These are phyloP conservation scores for Phyllosticta ampelicida DNA, from an alignment of 2,329 filamentous ascomycete genomes.

Conservation along the genomic window DNA sequence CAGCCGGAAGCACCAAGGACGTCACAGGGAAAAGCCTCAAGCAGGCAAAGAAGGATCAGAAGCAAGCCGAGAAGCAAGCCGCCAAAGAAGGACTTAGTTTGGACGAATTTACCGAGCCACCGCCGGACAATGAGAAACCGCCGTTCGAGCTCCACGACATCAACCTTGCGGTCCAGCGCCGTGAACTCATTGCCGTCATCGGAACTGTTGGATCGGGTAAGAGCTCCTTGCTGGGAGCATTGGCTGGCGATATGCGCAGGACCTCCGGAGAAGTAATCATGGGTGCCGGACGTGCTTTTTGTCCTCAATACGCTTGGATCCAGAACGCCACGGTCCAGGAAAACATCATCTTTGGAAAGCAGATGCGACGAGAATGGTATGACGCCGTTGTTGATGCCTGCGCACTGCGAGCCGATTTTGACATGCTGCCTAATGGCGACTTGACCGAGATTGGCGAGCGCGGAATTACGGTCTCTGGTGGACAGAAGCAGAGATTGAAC, in stretches of 20 bases:
- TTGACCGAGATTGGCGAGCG: conserved; percentile 88
- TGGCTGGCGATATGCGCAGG: conserved; percentile 90
- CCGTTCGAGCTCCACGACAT: conserved; percentile 65
- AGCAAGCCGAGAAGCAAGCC: conserved; percentile 29
- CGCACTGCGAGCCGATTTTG: conserved; percentile 72
- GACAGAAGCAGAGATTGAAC: conserved; percentile 90
- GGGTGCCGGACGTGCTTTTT: conserved; percentile 76
- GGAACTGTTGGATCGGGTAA: conserved; percentile 86
- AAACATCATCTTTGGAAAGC: conserved; percentile 86
- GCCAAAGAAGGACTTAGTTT: conserved; percentile 38
- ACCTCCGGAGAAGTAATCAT: conserved; percentile 63
- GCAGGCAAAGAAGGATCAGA: conserved; percentile 16
- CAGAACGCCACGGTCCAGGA: conserved; percentile 80
- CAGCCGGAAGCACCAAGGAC: conserved; percentile 36
- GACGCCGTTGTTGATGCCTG: conserved; percentile 75
- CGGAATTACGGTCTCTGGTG: conserved; percentile 89
- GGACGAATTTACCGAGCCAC: conserved; percentile 21
- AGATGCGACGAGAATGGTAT: conserved; percentile 64
- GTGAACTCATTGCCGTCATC: conserved; percentile 77
- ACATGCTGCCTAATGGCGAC: conserved; percentile 87
- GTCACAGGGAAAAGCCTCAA: conserved; percentile 21
- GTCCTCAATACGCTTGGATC: conserved; percentile 96
- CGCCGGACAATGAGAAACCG: conserved; percentile 34
- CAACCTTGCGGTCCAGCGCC: conserved; percentile 56
- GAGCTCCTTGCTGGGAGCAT: conserved; percentile 73